Conservation (phyloP, 2,329 filamentous ascomycete genomes). For the Sporothrix variecibatus region DNA sequence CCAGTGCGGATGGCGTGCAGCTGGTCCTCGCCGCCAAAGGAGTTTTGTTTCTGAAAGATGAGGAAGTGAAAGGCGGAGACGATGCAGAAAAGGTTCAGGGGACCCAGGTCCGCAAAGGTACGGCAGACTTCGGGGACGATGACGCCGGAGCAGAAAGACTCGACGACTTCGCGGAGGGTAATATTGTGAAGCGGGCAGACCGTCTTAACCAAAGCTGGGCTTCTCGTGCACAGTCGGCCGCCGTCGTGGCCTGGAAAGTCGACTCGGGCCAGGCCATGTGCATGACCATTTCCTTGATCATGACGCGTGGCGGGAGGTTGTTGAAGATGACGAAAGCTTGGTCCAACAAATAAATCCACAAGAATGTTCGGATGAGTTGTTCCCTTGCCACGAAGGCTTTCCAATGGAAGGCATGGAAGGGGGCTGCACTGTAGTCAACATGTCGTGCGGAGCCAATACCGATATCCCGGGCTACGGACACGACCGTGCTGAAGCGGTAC, state of each 20-base stretch:
- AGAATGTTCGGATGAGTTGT: conserved; percentile 17
- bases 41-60: conserved; percentile 23
- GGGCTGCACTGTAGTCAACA: conserved; percentile 6
- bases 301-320: conserved; percentile 24
- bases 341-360: conserved; percentile 23
- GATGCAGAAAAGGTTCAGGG: conserved; percentile 4
- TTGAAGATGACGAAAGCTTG: conserved; percentile 26
- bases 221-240: conserved; percentile 5
- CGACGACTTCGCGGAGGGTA: neutral
- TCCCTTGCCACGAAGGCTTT: conserved; percentile 16
- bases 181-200: neutral
- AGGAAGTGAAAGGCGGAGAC: conserved; percentile 21
- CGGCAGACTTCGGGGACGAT: neutral
- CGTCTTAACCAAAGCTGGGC: neutral
- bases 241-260: conserved; percentile 19
- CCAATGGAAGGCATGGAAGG: conserved; percentile 14
- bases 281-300: conserved; percentile 27
- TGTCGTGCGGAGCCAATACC: conserved; percentile 19
- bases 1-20: conserved; percentile 15
- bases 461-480: conserved; percentile 22
- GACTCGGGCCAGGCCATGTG: conserved; percentile 23
- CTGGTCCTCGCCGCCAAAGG: conserved; percentile 19
- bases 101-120: conserved; percentile 7
- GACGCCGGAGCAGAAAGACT: neutral
- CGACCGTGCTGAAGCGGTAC: conserved; percentile 23